Evolutionary conservation across 2,329 filamentous ascomycete genomes (phyloP).

Genomic region (Colletotrichum noveboracense): DNA sequence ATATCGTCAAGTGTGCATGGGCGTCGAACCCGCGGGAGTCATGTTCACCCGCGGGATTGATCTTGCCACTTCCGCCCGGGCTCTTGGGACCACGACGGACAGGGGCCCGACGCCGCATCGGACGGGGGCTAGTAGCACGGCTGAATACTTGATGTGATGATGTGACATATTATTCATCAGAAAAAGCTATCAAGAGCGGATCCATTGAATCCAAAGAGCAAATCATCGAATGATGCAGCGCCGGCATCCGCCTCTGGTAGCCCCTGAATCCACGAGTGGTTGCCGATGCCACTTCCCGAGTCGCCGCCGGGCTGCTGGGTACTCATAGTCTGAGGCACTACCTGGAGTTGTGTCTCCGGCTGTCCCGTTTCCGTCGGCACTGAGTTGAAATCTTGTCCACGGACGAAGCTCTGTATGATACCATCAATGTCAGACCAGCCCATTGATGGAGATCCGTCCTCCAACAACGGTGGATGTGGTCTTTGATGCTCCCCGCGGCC

Average conservation of each 20-base stretch:
- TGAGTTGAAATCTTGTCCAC: slow-evolving; percentile 22
- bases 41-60: not conserved
- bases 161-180: not conserved
- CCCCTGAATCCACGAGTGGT: not conserved
- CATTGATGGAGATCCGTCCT: slow-evolving; percentile 9
- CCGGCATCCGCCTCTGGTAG: slow-evolving; percentile 8
- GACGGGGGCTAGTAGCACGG: not conserved
- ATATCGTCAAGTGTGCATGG: not conserved
- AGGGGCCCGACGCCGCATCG: not conserved
- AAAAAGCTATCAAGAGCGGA: slow-evolving; percentile 30
- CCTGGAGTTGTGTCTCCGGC: not conserved
- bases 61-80: not conserved
- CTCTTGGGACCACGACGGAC: not conserved
- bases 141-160: not conserved
- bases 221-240: slow-evolving; percentile 28
- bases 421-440: slow-evolving; percentile 38
- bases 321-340: not conserved
- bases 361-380: not conserved
- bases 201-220: slow-evolving; percentile 36
- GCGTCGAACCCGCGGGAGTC: not conserved
- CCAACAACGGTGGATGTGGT: not conserved
- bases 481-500: not conserved
- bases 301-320: not conserved
- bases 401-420: slow-evolving; percentile 40
- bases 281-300: not conserved